A percentile compares a stretch with the other conserved stretches of the same genome.
These are phyloP conservation scores for Massariosphaeria phaeospora DNA, from an alignment of 495 filamentous ascomycete species.

Conservation along the genomic window DNA sequence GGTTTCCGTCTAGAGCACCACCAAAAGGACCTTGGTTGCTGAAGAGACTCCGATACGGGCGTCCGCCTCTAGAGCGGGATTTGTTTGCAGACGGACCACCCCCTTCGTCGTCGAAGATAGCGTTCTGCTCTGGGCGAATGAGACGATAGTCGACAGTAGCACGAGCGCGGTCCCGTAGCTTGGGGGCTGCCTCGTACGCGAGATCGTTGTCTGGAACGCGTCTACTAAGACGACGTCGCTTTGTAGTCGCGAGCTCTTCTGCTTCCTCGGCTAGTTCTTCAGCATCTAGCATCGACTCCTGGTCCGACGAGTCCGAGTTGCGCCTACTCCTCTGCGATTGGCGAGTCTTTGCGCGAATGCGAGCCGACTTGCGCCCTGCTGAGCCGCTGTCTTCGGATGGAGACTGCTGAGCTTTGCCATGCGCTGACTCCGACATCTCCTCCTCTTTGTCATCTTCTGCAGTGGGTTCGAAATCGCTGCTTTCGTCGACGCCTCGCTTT, in stretches of 20 bases:
- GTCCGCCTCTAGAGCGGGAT: constrained; percentile 57
- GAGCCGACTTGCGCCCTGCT: constrained; percentile 46
- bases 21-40: constrained; percentile 89
- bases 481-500: constrained; percentile 52
- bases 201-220: constrained; percentile 33
- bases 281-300: constrained; percentile 42
- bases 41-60: constrained; percentile 68
- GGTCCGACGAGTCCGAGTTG: constrained; percentile 46
- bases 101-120: constrained; percentile 65
- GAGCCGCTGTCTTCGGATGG: constrained; percentile 33
- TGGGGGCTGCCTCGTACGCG: constrained; percentile 46
- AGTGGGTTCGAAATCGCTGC: constrained; percentile 84
- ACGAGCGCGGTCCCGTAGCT: constrained; percentile 35
- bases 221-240: constrained; percentile 28
- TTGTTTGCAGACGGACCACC: constrained; percentile 62
- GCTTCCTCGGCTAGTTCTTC: constrained; percentile 46
- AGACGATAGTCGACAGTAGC: constrained; percentile 62
- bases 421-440: constrained; percentile 50
- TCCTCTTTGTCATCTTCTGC: constrained; percentile 62
- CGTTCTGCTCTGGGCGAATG: constrained; percentile 64
- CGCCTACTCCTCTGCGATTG: constrained; percentile 50
- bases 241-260: constrained; percentile 74
- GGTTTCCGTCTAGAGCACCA: constrained; percentile 69
- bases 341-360: constrained; percentile 48
- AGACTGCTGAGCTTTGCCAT: constrained; percentile 43